Percentiles rank a stretch among this genome's conserved stretches.
Conservation (phyloP, 2,329 filamentous ascomycete species). For the Fonsecaea erecta region DNA sequence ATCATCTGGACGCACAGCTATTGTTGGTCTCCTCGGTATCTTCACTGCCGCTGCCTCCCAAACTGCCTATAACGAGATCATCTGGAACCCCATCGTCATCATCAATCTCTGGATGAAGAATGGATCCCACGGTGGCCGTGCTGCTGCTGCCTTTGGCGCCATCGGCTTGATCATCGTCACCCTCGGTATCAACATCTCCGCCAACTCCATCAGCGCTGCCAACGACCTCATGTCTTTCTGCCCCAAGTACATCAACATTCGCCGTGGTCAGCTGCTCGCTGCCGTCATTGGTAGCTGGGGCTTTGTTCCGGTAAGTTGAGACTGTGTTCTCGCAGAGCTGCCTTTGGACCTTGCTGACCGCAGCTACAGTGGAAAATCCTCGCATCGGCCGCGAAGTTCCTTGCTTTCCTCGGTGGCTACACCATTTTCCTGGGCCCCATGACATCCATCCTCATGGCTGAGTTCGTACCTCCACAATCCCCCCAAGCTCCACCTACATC, state of each 20-base stretch:
- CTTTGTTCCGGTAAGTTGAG: constrained; percentile 55
- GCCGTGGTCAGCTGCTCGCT: constrained; percentile 60
- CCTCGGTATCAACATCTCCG: constrained; percentile 60
- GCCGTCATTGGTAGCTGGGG: constrained; percentile 61
- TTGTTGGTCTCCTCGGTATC: constrained; percentile 33
- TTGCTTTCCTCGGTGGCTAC: constrained; percentile 70
- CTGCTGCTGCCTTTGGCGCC: constrained; percentile 58
- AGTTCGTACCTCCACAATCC: constrained; percentile 23
- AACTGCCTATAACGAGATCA: constrained; percentile 25
- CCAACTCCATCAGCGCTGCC: constrained; percentile 60
- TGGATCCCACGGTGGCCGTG: constrained; percentile 30
- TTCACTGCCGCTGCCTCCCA: constrained; percentile 34
- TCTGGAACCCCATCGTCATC: constrained; percentile 35
- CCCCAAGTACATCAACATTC: constrained; percentile 61
- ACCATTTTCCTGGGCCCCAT: constrained; percentile 69
- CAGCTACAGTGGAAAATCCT: constrained; percentile 63
- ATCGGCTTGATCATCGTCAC: constrained; percentile 50
- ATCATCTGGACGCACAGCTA: constrained; percentile 21
- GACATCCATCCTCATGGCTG: constrained; percentile 59
- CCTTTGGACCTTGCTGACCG: constrained; percentile 18
- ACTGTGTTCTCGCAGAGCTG: neutral
- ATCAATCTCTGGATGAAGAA: constrained; percentile 26
- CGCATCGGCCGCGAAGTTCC: constrained; percentile 60
- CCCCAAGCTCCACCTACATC: neutral
- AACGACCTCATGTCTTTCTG: constrained; percentile 62